Evolutionary conservation across 345 rosid species (phyloP).

Genomic region (Arabis hirsuta): DNA sequence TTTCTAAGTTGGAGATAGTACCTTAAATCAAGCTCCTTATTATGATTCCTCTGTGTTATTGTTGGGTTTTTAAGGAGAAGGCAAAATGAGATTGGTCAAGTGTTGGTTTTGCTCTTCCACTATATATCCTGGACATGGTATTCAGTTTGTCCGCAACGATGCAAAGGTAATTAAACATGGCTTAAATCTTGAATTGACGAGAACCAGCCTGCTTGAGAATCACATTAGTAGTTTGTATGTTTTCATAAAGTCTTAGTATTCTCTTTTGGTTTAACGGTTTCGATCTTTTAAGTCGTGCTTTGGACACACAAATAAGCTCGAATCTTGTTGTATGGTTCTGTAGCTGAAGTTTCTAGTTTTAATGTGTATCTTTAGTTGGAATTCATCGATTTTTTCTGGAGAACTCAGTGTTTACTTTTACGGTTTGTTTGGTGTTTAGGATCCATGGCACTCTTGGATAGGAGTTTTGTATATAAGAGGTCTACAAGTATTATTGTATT

Average conservation of each 20-base stretch:
- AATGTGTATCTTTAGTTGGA: background rate
- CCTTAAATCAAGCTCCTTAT: background rate
- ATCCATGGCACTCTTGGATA: too few relatives aligned
- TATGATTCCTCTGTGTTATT: background rate
- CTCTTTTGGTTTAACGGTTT: background rate
- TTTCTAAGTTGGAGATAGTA: background rate
- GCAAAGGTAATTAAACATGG: constrained; percentile 58
- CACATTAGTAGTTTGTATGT: background rate
- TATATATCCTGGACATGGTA: constrained; percentile 86
- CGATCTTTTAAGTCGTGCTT: background rate
- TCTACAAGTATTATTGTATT: too few relatives aligned
- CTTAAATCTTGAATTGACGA: background rate
- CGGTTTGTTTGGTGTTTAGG: too few relatives aligned
- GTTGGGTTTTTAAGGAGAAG: constrained; percentile 16
- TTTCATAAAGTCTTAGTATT: background rate
- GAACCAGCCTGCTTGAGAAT: background rate
- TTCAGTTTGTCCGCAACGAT: constrained; percentile 86
- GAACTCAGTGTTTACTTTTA: background rate
- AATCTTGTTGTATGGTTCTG: background rate
- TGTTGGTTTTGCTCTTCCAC: constrained; percentile 98
- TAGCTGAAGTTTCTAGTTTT: background rate
- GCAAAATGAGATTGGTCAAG: constrained; percentile 83
- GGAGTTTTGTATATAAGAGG: too few relatives aligned
- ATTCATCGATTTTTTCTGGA: background rate
- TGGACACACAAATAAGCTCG: background rate